A percentile compares a stretch with the other conserved stretches of the same genome.
Evolutionary conservation across 2,329 filamentous ascomycete genomes (phyloP).

Genomic region (Colletotrichum zoysiae): DNA sequence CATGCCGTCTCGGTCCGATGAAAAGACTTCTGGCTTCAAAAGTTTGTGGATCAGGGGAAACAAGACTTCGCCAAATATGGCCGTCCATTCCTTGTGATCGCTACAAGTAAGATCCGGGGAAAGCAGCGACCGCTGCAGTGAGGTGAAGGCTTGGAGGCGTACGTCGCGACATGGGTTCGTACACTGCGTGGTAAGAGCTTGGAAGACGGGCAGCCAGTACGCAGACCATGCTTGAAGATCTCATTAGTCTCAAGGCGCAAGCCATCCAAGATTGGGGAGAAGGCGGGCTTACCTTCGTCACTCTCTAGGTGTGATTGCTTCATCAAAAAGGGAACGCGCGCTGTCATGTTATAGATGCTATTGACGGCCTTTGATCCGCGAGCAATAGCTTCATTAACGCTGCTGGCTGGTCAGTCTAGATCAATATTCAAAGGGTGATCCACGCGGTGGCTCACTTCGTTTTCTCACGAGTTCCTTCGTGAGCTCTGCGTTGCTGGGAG

Average conservation of each 20-base stretch:
- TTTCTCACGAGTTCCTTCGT: constrained; percentile 64
- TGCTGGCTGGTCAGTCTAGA: constrained; percentile 2
- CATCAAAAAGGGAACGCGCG: constrained; percentile 86
- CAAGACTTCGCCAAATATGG: constrained; percentile 93
- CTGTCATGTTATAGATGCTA: constrained; percentile 85
- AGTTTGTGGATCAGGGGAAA: constrained; percentile 91
- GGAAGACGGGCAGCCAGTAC: constrained; percentile 97
- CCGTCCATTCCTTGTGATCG: constrained; percentile 91
- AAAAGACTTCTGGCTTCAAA: constrained; percentile 94
- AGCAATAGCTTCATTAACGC: constrained; percentile 72
- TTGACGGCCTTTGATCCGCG: constrained; percentile 85
- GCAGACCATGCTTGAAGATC: constrained; percentile 85
- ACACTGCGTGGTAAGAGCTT: constrained; percentile 88
- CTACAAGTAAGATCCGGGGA: constrained; percentile 86
- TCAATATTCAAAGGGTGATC: constrained; percentile 47
- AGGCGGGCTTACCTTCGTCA: constrained; percentile 73
- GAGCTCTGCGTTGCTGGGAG: constrained; percentile 51
- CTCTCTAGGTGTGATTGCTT: constrained; percentile 92
- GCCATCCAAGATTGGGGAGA: background rate
- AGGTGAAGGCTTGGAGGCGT: constrained; percentile 87
- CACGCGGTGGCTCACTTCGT: constrained; percentile 61
- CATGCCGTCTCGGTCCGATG: constrained; percentile 92
- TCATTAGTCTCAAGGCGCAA: constrained; percentile 44
- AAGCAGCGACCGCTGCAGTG: constrained; percentile 86
- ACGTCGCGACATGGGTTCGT: constrained; percentile 95